Base-by-base conservation (phyloP, 2,329 filamentous ascomycete genomes). In the Tolypocladium ovalisporum region DNA sequence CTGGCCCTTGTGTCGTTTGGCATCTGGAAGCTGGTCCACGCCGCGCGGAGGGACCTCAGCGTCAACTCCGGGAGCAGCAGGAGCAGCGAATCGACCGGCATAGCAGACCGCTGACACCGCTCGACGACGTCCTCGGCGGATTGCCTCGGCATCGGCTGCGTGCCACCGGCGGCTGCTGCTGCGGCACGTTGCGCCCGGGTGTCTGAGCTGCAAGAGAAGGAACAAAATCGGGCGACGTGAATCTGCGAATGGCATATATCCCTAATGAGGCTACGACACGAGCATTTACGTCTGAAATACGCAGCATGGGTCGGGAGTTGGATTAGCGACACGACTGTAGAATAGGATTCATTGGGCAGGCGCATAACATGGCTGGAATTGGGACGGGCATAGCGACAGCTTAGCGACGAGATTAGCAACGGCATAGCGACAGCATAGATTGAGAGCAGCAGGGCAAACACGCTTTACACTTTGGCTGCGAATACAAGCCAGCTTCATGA, bases 1-100 rank as follows among this genome's bases (percentile, higher is more conserved):
- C 78, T 87, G 53, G 81, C 82, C 56, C 72, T 75, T 59, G 81
- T 86, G 57, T 78, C 80, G 9, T 85, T 85, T 64, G 84, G 81
- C 60, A 86, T 86, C 70, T 86, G 82, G 73, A 76, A 78, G 59
- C 72, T 86, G 10, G 83, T 86, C 54, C 76, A 77, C 62, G 70
- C 77, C 34, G 81, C 78, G 24, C 72, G 80, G 57, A 65, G 64
- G 54, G 71, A 72, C 57, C 72, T 77, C 62, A 76, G 71, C 59
- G 69, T 74, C 56, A 71, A 73, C 17, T 69, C 67, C 58, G 62
- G 64, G 37, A 70, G 66, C 60, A 64, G 65, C 58, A 63, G 64
- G 39, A 70, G 66, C 61, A 64, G 65, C 58, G 63, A 63, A 37
- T 62, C 64, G 52, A 63, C 62, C 56, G 62, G 61, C 34, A 60